phyloP scores from a whole-genome alignment of 2,329 filamentous ascomycete genomes.

The Microdochium paspali region DNA sequence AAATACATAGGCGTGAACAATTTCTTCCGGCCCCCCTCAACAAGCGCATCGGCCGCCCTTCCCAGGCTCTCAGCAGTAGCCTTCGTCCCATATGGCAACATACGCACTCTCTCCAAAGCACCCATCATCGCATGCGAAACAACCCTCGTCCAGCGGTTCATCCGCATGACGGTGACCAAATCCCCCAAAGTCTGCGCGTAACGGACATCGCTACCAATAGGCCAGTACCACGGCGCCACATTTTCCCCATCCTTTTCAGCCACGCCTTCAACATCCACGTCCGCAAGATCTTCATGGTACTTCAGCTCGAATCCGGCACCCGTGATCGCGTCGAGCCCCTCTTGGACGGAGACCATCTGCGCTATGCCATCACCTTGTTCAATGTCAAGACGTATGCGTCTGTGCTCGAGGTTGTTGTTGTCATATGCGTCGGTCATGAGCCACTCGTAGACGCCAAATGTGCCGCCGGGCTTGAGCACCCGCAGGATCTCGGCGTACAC shows the following conservation, averaged over 20 bases:
- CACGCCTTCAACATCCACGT: constrained; percentile 38
- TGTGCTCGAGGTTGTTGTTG: constrained; percentile 56
- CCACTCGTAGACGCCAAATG: constrained; percentile 74
- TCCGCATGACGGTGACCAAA: constrained; percentile 54
- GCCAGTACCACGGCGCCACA: constrained; percentile 64
- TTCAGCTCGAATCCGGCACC: constrained; percentile 60
- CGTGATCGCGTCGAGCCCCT: constrained; percentile 57
- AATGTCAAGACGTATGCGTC: constrained; percentile 63
- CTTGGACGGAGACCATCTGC: constrained; percentile 64
- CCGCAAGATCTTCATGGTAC: constrained; percentile 60
- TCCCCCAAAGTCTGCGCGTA: constrained; percentile 53
- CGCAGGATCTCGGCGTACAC: constrained; percentile 67
- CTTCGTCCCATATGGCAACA: constrained; percentile 56
- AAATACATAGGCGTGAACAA: constrained; percentile 73
- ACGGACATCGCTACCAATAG: constrained; percentile 56
- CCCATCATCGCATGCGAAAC: constrained; percentile 55
- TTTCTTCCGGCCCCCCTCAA: constrained; percentile 58
- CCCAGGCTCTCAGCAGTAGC: constrained; percentile 63
- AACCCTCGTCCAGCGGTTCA: constrained; percentile 56
- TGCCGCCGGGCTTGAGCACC: constrained; percentile 66
- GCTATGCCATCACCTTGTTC: constrained; percentile 70
- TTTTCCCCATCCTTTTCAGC: not conserved
- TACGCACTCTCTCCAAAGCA: constrained; percentile 46
- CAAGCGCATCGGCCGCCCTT: constrained; percentile 55
- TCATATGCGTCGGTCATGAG: constrained; percentile 71